phyloP scores from a whole-genome alignment of 768 basidiomycete species.

The Tulasnella sp. region DNA sequence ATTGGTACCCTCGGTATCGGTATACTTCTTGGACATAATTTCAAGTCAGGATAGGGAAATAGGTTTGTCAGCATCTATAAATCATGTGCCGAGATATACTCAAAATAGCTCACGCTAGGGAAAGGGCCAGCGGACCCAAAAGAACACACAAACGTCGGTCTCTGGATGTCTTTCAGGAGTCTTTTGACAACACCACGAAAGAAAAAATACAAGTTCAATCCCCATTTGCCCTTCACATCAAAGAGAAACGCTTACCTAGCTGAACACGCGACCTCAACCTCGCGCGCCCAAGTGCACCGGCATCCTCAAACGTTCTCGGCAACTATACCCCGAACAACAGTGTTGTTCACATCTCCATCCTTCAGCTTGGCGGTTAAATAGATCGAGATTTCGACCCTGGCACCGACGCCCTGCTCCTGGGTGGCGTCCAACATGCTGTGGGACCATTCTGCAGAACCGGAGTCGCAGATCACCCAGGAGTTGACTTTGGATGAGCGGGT shows the following conservation, averaged over 20 bases:
- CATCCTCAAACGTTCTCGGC: slow-evolving; percentile 79
- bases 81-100: not conserved
- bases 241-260: slow-evolving; percentile 29
- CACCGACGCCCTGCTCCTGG: slow-evolving; percentile 77
- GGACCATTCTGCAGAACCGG: slow-evolving; percentile 88
- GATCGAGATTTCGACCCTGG: slow-evolving; percentile 57
- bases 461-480: slow-evolving; percentile 95
- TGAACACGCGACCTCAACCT: slow-evolving; percentile 74
- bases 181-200: slow-evolving; percentile 38
- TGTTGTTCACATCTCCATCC: slow-evolving; percentile 86
- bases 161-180: slow-evolving; percentile 79
- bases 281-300: slow-evolving; percentile 92
- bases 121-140: slow-evolving; percentile 80
- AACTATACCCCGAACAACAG: slow-evolving; percentile 67
- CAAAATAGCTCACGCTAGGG: slow-evolving; percentile 40
- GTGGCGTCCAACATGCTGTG: slow-evolving; percentile 91
- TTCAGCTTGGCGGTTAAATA: slow-evolving; percentile 87
- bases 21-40: slow-evolving; percentile 40
- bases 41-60: not conserved
- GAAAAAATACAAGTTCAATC: not conserved
- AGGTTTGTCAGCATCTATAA: not conserved
- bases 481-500: slow-evolving; percentile 89
- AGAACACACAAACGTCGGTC: slow-evolving; percentile 90
- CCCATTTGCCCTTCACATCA: no score
- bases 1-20: slow-evolving; percentile 33